phyloP scores from a whole-genome alignment of 2,329 filamentous ascomycete genomes.

The Paracoccidioides brasiliensis region DNA sequence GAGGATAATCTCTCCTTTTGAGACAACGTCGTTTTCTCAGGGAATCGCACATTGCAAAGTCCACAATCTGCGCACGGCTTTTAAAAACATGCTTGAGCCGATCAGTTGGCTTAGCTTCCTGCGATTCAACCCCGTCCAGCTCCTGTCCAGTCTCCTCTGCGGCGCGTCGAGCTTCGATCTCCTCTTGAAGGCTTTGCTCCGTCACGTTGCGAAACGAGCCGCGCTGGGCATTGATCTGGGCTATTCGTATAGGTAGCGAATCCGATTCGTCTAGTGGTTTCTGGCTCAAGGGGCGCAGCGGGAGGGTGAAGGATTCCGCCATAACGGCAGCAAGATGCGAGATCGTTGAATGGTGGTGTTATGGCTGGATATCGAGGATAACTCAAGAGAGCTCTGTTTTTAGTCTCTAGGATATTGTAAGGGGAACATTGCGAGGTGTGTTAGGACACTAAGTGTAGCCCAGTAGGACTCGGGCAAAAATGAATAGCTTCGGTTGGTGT shows the following conservation, averaged over 20 bases:
- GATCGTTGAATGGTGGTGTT: neutral
- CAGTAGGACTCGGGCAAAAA: too few relatives aligned
- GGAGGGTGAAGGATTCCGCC: slow-evolving; percentile 38
- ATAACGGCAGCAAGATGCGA: slow-evolving; percentile 14
- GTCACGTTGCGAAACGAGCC: slow-evolving; percentile 72
- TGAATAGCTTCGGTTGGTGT: too few relatives aligned
- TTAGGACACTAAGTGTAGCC: too few relatives aligned
- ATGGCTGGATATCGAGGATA: too few relatives aligned
- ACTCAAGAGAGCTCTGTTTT: too few relatives aligned
- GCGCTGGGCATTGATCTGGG: slow-evolving; percentile 63
- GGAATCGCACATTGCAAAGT: slow-evolving; percentile 28
- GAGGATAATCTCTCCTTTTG: neutral
- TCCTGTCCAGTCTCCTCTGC: slow-evolving; percentile 37
- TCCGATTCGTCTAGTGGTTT: slow-evolving; percentile 4
- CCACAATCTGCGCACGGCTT: slow-evolving; percentile 31
- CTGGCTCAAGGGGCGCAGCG: slow-evolving; percentile 44
- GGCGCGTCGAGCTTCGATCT: slow-evolving; percentile 41
- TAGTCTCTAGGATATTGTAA: too few relatives aligned
- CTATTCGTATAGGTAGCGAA: slow-evolving; percentile 60
- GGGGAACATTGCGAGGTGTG: too few relatives aligned
- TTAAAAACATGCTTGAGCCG: slow-evolving; percentile 31
- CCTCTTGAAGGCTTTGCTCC: slow-evolving; percentile 56
- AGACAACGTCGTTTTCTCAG: neutral
- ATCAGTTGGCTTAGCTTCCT: slow-evolving; percentile 21
- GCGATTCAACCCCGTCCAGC: slow-evolving; percentile 31